Conservation (phyloP, 257 asterid genomes). For the Ajuga chamaepitys region DNA sequence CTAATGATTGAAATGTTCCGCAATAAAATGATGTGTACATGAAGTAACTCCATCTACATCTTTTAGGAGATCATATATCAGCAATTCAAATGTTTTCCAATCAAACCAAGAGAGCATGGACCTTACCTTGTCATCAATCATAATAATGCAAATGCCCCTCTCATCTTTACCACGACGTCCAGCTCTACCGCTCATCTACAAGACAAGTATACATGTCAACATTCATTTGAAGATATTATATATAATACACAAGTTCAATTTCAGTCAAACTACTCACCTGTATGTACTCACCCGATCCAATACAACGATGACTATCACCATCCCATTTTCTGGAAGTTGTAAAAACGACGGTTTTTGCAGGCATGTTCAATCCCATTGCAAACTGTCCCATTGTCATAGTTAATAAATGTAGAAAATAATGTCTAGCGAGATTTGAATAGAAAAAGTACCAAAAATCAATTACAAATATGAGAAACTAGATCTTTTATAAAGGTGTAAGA, state of each 20-base stretch:
- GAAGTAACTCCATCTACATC: neutral
- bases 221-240: neutral
- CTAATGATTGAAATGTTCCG: neutral
- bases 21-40: neutral
- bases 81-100: neutral
- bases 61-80: neutral
- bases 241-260: neutral
- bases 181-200: conserved; percentile 99
- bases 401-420: neutral
- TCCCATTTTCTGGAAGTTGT: conserved; percentile 95
- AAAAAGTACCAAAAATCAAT: neutral
- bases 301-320: conserved; percentile 93
- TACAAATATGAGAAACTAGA: neutral
- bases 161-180: conserved; percentile 99
- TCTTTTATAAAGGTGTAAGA: neutral
- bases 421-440: neutral
- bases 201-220: conserved; percentile 20
- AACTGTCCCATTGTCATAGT: conserved; percentile 38
- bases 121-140: conserved; percentile 88
- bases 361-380: conserved; percentile 99
- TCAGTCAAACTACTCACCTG: conserved; percentile 55
- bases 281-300: conserved; percentile 97
- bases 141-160: conserved; percentile 87
- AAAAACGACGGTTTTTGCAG: conserved; percentile 98
- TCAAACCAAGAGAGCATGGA: neutral